Conservation (phyloP, 1,284 basidiomycete species). For the Fomitopsis schrenkii region DNA sequence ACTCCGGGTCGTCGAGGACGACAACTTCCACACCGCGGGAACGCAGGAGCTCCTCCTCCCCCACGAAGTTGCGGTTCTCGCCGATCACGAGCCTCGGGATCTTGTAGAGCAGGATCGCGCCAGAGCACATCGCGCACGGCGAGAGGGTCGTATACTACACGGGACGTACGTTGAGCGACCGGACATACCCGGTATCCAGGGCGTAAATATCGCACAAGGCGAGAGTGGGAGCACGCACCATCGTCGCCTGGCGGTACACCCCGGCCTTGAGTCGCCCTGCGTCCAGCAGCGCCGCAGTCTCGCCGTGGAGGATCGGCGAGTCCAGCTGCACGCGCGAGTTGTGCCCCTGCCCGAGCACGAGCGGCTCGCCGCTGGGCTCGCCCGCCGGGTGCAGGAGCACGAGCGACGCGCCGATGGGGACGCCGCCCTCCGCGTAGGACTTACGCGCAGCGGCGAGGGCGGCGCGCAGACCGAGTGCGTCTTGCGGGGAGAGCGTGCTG, state of each 20-base stretch:
- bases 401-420: conserved; percentile 55
- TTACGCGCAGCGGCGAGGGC: conserved; percentile 42
- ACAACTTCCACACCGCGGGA: conserved; percentile 49
- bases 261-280: conserved; percentile 42
- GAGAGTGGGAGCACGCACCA: conserved; percentile 34
- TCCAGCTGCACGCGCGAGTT: conserved; percentile 52
- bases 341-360: conserved; percentile 42
- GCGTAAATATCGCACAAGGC: background rate
- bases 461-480: conserved; percentile 17
- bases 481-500: conserved; percentile 2
- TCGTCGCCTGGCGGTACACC: conserved; percentile 42
- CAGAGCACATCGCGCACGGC: conserved; percentile 62
- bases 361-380: conserved; percentile 14
- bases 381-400: conserved; percentile 25
- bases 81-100: conserved; percentile 60
- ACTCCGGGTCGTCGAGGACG: conserved; percentile 41
- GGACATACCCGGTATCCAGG: background rate
- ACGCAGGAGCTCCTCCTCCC: conserved; percentile 47
- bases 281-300: conserved; percentile 48
- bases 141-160: conserved; percentile 41
- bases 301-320: conserved; percentile 52
- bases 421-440: conserved; percentile 45
- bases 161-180: too few species aligned
- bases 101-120: conserved; percentile 54
- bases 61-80: conserved; percentile 48